These are phyloP conservation scores for Acanthamoeba castellanii DNA, from an alignment of 208 protist species.

Conservation along the genomic window DNA sequence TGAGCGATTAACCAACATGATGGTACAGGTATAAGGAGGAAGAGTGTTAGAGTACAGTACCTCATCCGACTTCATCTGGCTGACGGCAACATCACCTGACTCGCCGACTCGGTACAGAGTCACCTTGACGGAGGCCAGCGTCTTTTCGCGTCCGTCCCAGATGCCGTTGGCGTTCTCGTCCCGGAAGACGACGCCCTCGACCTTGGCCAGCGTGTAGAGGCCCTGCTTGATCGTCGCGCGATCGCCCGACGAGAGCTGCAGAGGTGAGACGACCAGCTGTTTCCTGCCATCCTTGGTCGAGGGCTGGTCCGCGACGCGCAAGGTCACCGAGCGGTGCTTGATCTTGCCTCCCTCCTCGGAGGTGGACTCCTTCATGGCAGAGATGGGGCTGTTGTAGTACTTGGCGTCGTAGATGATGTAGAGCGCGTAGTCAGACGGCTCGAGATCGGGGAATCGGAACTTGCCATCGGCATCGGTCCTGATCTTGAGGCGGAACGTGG, in stretches of 20 bases:
- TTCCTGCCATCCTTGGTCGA: slow-evolving; percentile 29
- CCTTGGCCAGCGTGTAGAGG: slow-evolving; percentile 48
- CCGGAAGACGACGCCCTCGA: slow-evolving; percentile 62
- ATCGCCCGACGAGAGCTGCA: slow-evolving; percentile 48
- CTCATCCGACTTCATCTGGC: slow-evolving; percentile 62
- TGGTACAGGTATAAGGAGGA: not conserved
- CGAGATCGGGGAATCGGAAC: slow-evolving; percentile 45
- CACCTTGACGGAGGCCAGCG: slow-evolving; percentile 16
- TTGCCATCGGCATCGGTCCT: slow-evolving; percentile 42
- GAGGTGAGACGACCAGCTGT: not conserved
- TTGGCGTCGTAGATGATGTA: slow-evolving; percentile 18
- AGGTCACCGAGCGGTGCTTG: not conserved
- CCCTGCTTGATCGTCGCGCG: slow-evolving; percentile 26
- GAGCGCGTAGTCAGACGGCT: slow-evolving; percentile 34
- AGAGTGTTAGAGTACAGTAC: not conserved
- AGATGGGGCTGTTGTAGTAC: slow-evolving; percentile 39
- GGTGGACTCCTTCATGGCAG: not conserved
- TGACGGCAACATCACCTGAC: not conserved
- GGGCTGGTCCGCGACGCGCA: not conserved
- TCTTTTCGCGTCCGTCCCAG: slow-evolving; percentile 1
- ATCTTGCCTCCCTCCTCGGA: slow-evolving; percentile 3
- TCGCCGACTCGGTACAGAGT: slow-evolving; percentile 25
- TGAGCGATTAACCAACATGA: not conserved
- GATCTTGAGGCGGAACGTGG: slow-evolving; percentile 52
- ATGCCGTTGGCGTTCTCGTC: slow-evolving; percentile 64